Evolutionary conservation across 148 eudicot species (phyloP), one percentile per base, ranked within the genome.

Genomic region (Linanthus parryae): DNA sequence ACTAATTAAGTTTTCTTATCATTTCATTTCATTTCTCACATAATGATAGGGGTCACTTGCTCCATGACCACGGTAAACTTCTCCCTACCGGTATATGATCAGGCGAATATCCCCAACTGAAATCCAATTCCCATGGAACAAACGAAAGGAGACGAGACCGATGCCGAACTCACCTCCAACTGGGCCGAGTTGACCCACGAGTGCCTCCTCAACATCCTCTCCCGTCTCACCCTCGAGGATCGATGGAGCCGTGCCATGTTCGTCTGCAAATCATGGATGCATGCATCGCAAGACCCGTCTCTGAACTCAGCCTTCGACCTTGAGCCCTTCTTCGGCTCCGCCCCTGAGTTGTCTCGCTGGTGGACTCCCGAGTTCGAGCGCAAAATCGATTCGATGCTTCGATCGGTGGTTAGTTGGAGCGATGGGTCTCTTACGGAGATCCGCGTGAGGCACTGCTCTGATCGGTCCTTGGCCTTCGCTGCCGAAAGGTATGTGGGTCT

Each of bases 141-240:
- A n/a, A n/a, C n/a, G n/a, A n/a, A n/a, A 38, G 60, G 30, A 30
- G 22, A 7, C 12, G 23, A 19, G 1, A 34, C 51, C 47, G 66
- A 53, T 29, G 56, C 67, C 7, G 73, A 6, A 54, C 19, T 25
- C 30, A 47, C 55, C 60, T 59, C 78, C 35, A 73, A 72, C 39
- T 89, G 95, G 97, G 73, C 94, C 53, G 98, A 91, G 58, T 71
- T 91, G 37, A 86, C 98, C 44, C 81, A 67, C 52, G 95, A 83
- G 62, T 83, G 89, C 57, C 64, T 92, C 2, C 33, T 67, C 74
- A 84, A 75, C 83, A 80, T 92, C 62, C 73, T 92, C 56, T 71
- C 76, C 2, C 85, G 94, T 2, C 77, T 92, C 47, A 43, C 76
- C 48, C 23, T 81, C 21, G 81, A 81, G 37, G 85, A 92, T 33